These are phyloP conservation scores for Cutaneotrichosporon sp. DNA, from an alignment of 1,284 basidiomycete species.

Conservation along the genomic window DNA sequence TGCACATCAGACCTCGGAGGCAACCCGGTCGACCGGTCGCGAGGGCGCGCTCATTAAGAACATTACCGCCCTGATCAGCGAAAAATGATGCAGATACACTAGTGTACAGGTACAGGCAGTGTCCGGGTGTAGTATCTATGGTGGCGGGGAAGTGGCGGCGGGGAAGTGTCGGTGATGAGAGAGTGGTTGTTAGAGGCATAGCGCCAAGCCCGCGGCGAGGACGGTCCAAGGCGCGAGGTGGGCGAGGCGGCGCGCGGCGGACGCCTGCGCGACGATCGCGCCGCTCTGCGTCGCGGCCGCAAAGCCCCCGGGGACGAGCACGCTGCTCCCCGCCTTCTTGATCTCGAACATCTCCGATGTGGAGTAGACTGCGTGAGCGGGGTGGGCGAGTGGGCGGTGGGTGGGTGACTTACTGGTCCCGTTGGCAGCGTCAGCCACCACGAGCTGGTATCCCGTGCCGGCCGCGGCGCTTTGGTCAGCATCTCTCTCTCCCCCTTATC, in stretches of 20 bases:
- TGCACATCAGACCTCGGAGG: too few relatives aligned
- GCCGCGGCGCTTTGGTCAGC: slow-evolving; percentile 9
- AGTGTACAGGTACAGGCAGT: too few relatives aligned
- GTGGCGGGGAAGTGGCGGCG: too few relatives aligned
- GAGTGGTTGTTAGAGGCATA: background rate
- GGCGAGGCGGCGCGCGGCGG: background rate
- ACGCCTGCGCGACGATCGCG: background rate
- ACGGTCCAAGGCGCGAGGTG: too few relatives aligned
- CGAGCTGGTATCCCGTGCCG: slow-evolving; percentile 9
- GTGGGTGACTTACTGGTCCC: slow-evolving; percentile 9
- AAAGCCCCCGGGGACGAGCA: slow-evolving; percentile 11
- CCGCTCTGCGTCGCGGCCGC: background rate
- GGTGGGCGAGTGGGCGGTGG: background rate
- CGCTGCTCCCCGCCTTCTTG: slow-evolving; percentile 14
- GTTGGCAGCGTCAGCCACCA: slow-evolving; percentile 7
- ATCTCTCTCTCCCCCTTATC: background rate
- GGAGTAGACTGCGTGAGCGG: slow-evolving; percentile 12
- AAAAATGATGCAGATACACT: too few relatives aligned
- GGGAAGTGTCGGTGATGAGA: too few relatives aligned
- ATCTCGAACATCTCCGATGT: slow-evolving; percentile 21
- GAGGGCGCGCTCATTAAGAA: too few relatives aligned
- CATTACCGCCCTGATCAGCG: too few relatives aligned
- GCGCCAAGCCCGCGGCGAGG: too few relatives aligned
- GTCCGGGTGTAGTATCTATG: too few relatives aligned
- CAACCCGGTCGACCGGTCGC: too few relatives aligned